Evolutionary conservation across 139 green algal species (phyloP), one percentile per base, ranked within the genome.

Genomic region (Chlamydomonas asymmetrica): DNA sequence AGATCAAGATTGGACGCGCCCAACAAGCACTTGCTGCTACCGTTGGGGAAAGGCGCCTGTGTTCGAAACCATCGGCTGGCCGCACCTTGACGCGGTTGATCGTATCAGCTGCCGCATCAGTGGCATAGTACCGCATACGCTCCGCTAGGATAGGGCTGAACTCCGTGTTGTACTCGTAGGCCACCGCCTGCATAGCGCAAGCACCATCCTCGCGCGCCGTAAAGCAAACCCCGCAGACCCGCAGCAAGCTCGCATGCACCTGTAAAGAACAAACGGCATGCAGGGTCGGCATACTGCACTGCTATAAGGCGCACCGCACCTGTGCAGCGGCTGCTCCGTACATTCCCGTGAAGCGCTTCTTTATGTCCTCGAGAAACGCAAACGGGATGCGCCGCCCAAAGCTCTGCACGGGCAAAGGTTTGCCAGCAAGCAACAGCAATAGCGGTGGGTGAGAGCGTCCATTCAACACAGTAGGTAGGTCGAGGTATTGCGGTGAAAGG

Each of bases 311-410:
- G 29, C 56, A 37, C 2, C 85, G 32, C 37, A 84, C 79, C 49
- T 89, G 84, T 56, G 50, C 35, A 10, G 80, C 87, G 10, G 78
- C 84, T 1, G 74, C 56, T 18, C 80, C 89, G 71, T 97, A 92
- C 1, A 54, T 83, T 25, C 39, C 70, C 5, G 80, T 50, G 81
- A 98, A 98, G 23, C 85, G 80, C 16, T 79, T 62, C 16, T 75
- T 63, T 8, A 98, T 38, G 61, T 98, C 95, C 4, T 97, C 92
- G 63, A 98, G 83, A 73, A 97, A 98, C 1, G 87, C 86, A 80
- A 96, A 98, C 4, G 95, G 93, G 2, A 98, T 84, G 27, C 93
- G 80, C 65, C 92, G 84, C 2, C 91, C 92, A 54, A 91, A 76
- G 27, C 49, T 71, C 91, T 96, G 84, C 52, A 77, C 9, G 39